These are phyloP conservation scores for Claviceps fusiformis DNA, from an alignment of 2,329 filamentous ascomycete genomes.

Conservation along the genomic window DNA sequence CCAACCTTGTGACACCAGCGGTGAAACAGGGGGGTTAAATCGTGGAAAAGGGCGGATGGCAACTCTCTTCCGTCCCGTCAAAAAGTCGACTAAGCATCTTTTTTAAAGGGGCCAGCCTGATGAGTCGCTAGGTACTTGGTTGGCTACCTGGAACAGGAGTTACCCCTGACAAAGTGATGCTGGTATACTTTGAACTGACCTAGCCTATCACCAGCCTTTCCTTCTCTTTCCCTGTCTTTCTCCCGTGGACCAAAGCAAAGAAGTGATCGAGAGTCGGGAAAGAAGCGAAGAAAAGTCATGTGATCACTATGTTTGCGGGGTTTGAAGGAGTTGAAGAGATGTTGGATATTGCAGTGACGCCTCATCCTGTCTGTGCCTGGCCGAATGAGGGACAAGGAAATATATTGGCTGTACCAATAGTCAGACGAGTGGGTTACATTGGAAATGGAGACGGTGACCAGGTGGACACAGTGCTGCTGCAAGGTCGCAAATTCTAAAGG, in stretches of 20 bases:
- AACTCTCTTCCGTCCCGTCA: not conserved
- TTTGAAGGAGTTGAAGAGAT: not conserved
- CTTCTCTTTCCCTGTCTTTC: not conserved
- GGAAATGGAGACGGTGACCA: not conserved
- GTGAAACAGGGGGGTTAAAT: conserved; percentile 5
- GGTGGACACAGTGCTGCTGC: not conserved
- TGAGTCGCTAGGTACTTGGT: not conserved
- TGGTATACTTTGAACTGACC: not conserved
- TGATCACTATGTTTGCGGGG: not conserved
- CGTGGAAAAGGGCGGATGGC: not conserved
- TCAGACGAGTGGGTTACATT: conserved; percentile 1
- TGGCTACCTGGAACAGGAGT: not conserved
- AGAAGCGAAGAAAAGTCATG: not conserved
- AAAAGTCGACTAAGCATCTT: not conserved
- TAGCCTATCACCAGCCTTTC: conserved; percentile 1
- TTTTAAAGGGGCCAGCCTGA: not conserved
- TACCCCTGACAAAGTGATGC: not conserved
- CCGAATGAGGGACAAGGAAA: not conserved
- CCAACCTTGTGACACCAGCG: conserved; percentile 2
- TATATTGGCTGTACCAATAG: not conserved
- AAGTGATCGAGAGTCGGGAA: not conserved
- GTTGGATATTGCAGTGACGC: not conserved
- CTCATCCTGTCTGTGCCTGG: not conserved
- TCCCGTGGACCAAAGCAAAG: not conserved
- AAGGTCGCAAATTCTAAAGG: not conserved